Percentiles rank a stretch among this genome's conserved stretches.
Evolutionary conservation across 139 green algal genomes (phyloP).

Genomic region (Pleodorina starrii): DNA sequence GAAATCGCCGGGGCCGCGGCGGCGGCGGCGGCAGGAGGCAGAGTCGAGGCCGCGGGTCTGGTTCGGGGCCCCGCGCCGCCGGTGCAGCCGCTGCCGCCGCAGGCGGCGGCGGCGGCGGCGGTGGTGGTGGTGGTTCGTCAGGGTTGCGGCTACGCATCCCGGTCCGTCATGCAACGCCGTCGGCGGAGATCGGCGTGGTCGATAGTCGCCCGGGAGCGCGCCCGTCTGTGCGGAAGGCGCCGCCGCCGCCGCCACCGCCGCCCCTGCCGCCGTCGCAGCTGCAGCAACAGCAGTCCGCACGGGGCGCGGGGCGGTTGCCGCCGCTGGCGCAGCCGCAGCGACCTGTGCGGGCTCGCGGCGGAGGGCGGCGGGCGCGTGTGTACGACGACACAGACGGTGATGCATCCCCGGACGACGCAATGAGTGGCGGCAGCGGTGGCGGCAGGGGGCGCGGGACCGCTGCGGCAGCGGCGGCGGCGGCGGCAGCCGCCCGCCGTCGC

Average conservation of each 20-base stretch:
- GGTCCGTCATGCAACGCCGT: not conserved
- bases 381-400: slow-evolving; percentile 33
- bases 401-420: slow-evolving; percentile 15
- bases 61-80: not conserved
- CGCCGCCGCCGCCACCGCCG: not conserved
- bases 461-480: not conserved
- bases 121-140: no score
- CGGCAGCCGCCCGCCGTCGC: not conserved
- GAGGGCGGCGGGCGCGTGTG: not conserved
- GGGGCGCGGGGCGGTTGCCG: no score
- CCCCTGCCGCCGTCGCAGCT: no score
- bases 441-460: not conserved
- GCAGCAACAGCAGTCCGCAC: no score
- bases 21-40: not conserved
- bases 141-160: not conserved
- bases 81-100: not conserved
- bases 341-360: no score
- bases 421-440: slow-evolving; percentile 11
- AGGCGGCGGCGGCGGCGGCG: not conserved
- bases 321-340: not conserved
- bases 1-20: not conserved
- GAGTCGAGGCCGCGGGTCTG: not conserved
- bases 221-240: not conserved
- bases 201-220: not conserved
- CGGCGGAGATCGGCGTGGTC: not conserved